phyloP scores from a whole-genome alignment of 257 asterid genomes.

The Solanum clarkiae region DNA sequence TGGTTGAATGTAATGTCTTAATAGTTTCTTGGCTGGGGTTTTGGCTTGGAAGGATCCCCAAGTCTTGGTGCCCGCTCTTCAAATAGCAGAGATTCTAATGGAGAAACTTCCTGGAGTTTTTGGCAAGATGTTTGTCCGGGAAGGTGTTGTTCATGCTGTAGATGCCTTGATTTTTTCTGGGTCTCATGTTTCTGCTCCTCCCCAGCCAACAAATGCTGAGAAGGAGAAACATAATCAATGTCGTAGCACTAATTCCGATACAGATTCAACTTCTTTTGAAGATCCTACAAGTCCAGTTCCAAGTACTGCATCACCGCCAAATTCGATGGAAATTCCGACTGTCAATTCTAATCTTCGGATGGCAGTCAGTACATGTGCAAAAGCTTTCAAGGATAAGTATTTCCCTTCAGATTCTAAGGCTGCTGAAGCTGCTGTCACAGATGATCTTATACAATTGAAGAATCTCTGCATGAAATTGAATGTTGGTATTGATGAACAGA shows the following conservation, averaged over 20 bases:
- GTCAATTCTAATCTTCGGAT: constrained; percentile 52
- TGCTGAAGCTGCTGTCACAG: constrained; percentile 57
- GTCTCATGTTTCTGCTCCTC: constrained; percentile 23
- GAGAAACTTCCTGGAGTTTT: constrained; percentile 89
- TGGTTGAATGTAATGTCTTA: background rate
- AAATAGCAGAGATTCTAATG: constrained; percentile 91
- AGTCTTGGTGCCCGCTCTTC: constrained; percentile 93
- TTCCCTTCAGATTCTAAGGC: constrained; percentile 68
- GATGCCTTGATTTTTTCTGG: constrained; percentile 56
- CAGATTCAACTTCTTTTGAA: constrained; percentile 44
- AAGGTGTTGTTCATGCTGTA: constrained; percentile 96
- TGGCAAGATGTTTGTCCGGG: constrained; percentile 85
- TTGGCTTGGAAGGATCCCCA: constrained; percentile 99
- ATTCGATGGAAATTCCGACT: constrained; percentile 41
- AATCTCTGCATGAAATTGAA: constrained; percentile 71
- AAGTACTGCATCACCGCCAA: constrained; percentile 37
- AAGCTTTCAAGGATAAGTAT: constrained; percentile 73
- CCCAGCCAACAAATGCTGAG: constrained; percentile 42
- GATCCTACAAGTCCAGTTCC: constrained; percentile 39
- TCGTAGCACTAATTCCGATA: constrained; percentile 42
- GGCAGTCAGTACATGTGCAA: constrained; percentile 70
- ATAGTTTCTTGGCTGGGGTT: constrained; percentile 92
- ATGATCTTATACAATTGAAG: constrained; percentile 74
- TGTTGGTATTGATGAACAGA: constrained; percentile 43
- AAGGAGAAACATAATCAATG: constrained; percentile 72